These are phyloP conservation scores for Phytophthora macrochlamydospora DNA, from an alignment of 352 stramenopile species.

Conservation along the genomic window DNA sequence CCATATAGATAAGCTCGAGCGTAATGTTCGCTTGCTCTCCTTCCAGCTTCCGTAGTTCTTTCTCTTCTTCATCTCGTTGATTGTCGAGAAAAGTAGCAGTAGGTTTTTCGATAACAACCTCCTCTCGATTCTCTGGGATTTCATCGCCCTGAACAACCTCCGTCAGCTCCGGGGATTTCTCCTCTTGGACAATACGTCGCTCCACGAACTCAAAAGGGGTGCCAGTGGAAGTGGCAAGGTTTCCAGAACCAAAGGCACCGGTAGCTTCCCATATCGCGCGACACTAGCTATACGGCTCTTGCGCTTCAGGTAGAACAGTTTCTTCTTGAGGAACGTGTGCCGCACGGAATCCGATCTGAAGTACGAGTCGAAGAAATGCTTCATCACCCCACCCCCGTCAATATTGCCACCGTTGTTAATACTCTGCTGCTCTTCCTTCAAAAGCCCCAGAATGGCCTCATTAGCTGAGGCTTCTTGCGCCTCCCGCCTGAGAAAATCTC, in stretches of 20 bases:
- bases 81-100: slow-evolving; percentile 12
- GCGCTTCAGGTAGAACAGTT: slow-evolving; percentile 50
- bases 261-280: slow-evolving; percentile 47
- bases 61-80: slow-evolving; percentile 29
- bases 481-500: slow-evolving; percentile 58
- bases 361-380: slow-evolving; percentile 54
- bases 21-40: slow-evolving; percentile 21
- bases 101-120: slow-evolving; percentile 7
- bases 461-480: slow-evolving; percentile 47
- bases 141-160: slow-evolving; percentile 21
- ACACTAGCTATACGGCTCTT: slow-evolving; percentile 47
- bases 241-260: slow-evolving; percentile 51
- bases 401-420: slow-evolving; percentile 7
- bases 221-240: slow-evolving; percentile 38
- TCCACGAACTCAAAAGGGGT: slow-evolving; percentile 41
- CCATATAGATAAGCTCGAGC: slow-evolving; percentile 34
- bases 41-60: slow-evolving; percentile 22
- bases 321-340: slow-evolving; percentile 55
- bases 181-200: slow-evolving; percentile 10
- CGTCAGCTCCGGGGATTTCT: slow-evolving; percentile 10
- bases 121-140: slow-evolving; percentile 7
- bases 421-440: slow-evolving; percentile 35
- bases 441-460: slow-evolving; percentile 36
- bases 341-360: slow-evolving; percentile 47
- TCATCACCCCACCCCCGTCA: slow-evolving; percentile 10